Evolutionary conservation across 108 stramenopile species (phyloP), one percentile per base, ranked within the genome.

Genomic region (Cyclotella baltica): DNA sequence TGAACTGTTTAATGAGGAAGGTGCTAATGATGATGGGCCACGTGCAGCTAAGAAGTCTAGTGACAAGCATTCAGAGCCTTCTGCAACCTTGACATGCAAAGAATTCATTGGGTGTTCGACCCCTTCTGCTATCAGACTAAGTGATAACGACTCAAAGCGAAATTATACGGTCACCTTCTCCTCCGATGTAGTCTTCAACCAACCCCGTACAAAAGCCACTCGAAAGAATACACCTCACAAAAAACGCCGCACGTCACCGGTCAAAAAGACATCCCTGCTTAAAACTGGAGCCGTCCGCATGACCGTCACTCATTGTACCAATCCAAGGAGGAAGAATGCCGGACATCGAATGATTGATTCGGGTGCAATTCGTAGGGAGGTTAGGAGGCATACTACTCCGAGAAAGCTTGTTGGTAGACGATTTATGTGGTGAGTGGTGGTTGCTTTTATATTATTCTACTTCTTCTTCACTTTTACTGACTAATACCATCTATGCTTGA

Each of bases 341-440:
- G 31, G 61, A 15, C 16, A 0, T 4, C 1, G 61, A 13, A 33
- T 62, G n/a, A 62, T 62, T 33, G 61, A 62, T 3, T 62, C 61
- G 33, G 61, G 61, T 19, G 61, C 61, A 33, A 33, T 62, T 35
- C 31, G 61, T 5, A 62, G 19, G 34, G 61, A 34, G 2, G 61
- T 62, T 19, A 33, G 15, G 1, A 34, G 61, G 35, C 61, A 62
- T 35, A 62, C 61, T 3, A 62, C 61, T 37, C 61, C 61, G 22
- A 30, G 61, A n/a, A 56, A 56, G 22, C 55, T 56, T 27, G 25
- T 56, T 25, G 55, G 55, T n/a, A 56, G 25, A 25, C n/a, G 55
- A 27, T 1, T 25, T 25, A 56, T 56, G 55, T 56, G 55, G 55
- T 56, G 22, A 5, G 55, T 56, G 2, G 1, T 25, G 2, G 11